A percentile compares a stretch with the other conserved stretches of the same genome.
Evolutionary conservation across 768 basidiomycete genomes (phyloP).

Genomic region (Cystobasidiopsis lactophilus): DNA sequence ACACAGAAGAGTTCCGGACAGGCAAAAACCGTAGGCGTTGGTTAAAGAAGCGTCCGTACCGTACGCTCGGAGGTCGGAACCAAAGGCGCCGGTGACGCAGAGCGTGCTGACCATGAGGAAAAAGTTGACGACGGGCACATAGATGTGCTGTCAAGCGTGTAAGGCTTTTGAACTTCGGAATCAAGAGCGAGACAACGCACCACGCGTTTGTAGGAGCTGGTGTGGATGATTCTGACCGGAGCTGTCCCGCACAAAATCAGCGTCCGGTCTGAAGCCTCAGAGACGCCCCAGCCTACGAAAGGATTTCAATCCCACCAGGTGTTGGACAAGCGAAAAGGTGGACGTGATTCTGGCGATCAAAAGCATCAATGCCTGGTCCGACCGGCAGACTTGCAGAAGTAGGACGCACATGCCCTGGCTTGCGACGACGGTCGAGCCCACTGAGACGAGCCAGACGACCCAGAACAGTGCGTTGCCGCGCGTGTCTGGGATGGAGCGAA

Average conservation of each 20-base stretch:
- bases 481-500: slow-evolving; percentile 40
- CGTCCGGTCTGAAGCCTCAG: background rate
- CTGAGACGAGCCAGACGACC: slow-evolving; percentile 43
- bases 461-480: slow-evolving; percentile 38
- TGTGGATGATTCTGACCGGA: slow-evolving; percentile 31
- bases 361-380: slow-evolving; percentile 17
- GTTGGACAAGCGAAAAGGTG: slow-evolving; percentile 35
- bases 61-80: slow-evolving; percentile 38
- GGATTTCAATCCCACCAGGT: slow-evolving; percentile 41
- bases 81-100: slow-evolving; percentile 29
- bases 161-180: background rate
- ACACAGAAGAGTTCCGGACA: slow-evolving; percentile 43
- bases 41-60: slow-evolving; percentile 35
- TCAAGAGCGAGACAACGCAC: background rate
- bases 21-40: slow-evolving; percentile 43
- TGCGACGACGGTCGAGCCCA: slow-evolving; percentile 38
- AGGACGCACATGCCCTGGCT: background rate
- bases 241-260: slow-evolving; percentile 3
- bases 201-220: slow-evolving; percentile 39
- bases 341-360: slow-evolving; percentile 48
- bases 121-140: slow-evolving; percentile 44
- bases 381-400: background rate
- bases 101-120: slow-evolving; percentile 13
- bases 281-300: background rate
- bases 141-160: slow-evolving; percentile 30